These are phyloP conservation scores for Pseudocercospora pini-densiflorae DNA, from an alignment of 2,329 filamentous ascomycete genomes.

Conservation along the genomic window DNA sequence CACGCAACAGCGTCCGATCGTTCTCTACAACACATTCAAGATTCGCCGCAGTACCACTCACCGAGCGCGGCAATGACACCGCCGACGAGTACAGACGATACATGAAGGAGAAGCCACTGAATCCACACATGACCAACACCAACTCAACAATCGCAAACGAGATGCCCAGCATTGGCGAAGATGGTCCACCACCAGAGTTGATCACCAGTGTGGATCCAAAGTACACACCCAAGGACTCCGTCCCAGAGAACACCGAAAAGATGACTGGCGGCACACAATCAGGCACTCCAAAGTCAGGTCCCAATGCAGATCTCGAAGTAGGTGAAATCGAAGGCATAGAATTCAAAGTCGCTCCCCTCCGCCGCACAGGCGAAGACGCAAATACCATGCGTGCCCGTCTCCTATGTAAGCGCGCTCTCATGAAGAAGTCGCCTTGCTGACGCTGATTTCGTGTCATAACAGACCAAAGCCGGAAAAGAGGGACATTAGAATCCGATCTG, in stretches of 20 bases:
- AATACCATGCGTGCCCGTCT: constrained; percentile 88
- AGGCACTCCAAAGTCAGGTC: constrained; percentile 49
- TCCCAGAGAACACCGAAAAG: constrained; percentile 65
- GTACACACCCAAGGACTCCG: constrained; percentile 63
- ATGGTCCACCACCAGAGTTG: constrained; percentile 64
- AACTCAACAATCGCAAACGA: constrained; percentile 67
- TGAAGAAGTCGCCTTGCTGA: constrained; percentile 30
- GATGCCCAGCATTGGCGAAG: constrained; percentile 63
- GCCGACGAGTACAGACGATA: constrained; percentile 59
- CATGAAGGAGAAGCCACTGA: constrained; percentile 62
- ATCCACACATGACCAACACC: constrained; percentile 67
- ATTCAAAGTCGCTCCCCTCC: constrained; percentile 89
- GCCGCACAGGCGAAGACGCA: constrained; percentile 79
- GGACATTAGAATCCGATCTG: constrained; percentile 93
- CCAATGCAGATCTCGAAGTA: constrained; percentile 72
- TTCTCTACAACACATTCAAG: constrained; percentile 45
- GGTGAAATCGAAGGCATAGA: constrained; percentile 85
- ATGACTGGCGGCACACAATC: constrained; percentile 69
- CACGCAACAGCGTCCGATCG: constrained; percentile 41
- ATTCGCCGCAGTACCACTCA: constrained; percentile 44
- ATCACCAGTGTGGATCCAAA: constrained; percentile 60
- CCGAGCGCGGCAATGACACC: constrained; percentile 58
- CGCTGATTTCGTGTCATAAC: constrained; percentile 32
- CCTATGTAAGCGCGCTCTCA: constrained; percentile 58
- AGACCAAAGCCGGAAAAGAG: constrained; percentile 98